Evolutionary conservation across 2,329 filamentous ascomycete species (phyloP), one percentile per base, ranked within the genome.

Genomic region (Fusarium hostae): DNA sequence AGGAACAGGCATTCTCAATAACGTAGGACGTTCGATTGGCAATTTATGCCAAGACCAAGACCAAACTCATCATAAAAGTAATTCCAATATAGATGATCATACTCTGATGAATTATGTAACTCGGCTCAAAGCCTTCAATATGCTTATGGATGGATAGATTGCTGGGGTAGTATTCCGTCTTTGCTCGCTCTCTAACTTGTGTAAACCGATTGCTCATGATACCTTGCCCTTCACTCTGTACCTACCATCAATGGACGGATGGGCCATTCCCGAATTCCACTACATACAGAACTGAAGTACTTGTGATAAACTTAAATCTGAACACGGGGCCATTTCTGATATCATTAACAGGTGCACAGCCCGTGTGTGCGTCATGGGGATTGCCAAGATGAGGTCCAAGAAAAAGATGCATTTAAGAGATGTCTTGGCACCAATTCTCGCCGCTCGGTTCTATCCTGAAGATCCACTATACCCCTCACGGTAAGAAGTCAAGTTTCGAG

Each of bases 301-400:
- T 28, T 43, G 22, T 28, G 35, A 59, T 22, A 22, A 26, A 62
- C 35, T 39, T 28, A 28, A 51, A 67, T 40, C 22, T 34, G 34
- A 40, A 41, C 41, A 66, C 45, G 52, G 51, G 40, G 28, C 20
- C 59, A 35, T 62, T 45, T 34, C 47, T 32, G 39, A 59, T 24
- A 52, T 66, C 44, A 47, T 51, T 20, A 43, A 20, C 37, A 43
- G 22, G 22, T 52, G 32, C 63, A 60, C 40, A 54, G 63, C 37
- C 26, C n/a, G 34, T 13, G 34, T 44, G 41, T 62, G 64, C 45
- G 62, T 66, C 62, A 66, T 47, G 30, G 35, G 41, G 28, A 47
- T n/a, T 54, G 63, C 64, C 55, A 62, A 67, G 55, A 24, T 34
- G 35, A 52, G 30, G 7, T 24, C 55, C 35, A 67, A 61, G 55